Evolutionary conservation across 768 basidiomycete species (phyloP).

Genomic region (Hemileccinum impolitum): DNA sequence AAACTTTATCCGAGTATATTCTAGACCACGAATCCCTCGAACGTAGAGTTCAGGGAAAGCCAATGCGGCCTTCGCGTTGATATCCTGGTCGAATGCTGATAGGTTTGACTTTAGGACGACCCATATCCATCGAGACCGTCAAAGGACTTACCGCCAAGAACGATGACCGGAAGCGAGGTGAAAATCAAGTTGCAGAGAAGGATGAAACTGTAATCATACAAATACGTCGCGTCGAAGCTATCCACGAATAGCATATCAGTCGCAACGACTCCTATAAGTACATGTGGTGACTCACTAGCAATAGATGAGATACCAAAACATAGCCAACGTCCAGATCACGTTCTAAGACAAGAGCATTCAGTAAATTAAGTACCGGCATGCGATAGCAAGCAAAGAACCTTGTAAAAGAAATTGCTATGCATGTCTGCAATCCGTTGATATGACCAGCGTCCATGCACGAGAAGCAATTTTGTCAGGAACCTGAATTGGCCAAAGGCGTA

Average conservation of each 20-base stretch:
- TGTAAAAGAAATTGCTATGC: conserved; percentile 99
- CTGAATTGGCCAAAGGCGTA: conserved; percentile 98
- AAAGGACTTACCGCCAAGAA: conserved; percentile 68
- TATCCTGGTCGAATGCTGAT: conserved; percentile 88
- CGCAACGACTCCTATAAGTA: not conserved
- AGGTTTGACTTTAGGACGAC: conserved; percentile 6
- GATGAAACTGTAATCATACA: conserved; percentile 94
- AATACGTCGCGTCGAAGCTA: conserved; percentile 91
- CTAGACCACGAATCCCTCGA: conserved; percentile 88
- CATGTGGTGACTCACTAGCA: conserved; percentile 55
- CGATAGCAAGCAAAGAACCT: conserved; percentile 46
- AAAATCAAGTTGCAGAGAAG: conserved; percentile 89
- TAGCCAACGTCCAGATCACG: conserved; percentile 87
- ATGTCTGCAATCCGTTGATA: conserved; percentile 96
- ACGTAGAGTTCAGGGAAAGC: conserved; percentile 96
- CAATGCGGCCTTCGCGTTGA: conserved; percentile 83
- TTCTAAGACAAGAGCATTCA: conserved; percentile 44
- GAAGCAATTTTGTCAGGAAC: conserved; percentile 83
- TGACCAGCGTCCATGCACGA: conserved; percentile 96
- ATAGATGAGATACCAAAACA: conserved; percentile 93
- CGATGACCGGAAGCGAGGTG: conserved; percentile 89
- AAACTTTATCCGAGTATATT: conserved; percentile 89
- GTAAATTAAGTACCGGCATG: not conserved
- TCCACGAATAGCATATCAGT: conserved; percentile 16
- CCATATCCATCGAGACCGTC: not conserved